These are phyloP conservation scores for Apophysomyces sp. DNA, from an alignment of 371 early-diverging fungal genomes.

Conservation along the genomic window DNA sequence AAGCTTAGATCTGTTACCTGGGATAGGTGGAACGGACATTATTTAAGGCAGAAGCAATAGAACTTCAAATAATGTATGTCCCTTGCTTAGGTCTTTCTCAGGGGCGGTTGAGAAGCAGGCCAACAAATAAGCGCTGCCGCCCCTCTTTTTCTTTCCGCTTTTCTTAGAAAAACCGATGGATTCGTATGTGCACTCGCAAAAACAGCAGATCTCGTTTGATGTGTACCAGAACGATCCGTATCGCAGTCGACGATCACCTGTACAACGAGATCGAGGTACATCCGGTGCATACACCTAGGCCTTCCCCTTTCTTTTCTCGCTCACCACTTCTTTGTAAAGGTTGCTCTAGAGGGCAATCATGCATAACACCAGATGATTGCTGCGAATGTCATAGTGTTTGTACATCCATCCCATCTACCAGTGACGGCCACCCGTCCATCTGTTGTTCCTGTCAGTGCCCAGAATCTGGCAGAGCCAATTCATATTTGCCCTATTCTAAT, in stretches of 20 bases:
- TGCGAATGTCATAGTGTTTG: conserved; percentile 4
- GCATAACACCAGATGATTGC: not conserved
- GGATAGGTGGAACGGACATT: not conserved
- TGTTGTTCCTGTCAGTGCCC: not conserved
- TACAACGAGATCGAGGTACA: not conserved
- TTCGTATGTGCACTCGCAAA: not conserved
- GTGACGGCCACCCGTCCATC: not conserved
- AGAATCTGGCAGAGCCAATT: conserved; percentile 17
- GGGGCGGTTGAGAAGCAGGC: not conserved
- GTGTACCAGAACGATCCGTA: conserved; percentile 5
- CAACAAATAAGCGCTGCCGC: not conserved
- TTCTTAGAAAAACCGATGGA: not conserved
- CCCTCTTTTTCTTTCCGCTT: not conserved
- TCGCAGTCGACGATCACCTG: conserved; percentile 8
- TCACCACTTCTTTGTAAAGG: not conserved
- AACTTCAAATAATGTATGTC: not conserved
- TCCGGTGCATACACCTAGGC: not conserved
- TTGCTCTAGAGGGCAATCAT: not conserved
- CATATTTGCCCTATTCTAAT: conserved; percentile 31
- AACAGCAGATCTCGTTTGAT: not conserved
- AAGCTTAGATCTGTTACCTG: not conserved
- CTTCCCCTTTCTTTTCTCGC: not conserved
- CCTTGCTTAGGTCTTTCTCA: not conserved
- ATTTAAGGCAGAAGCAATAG: not conserved
- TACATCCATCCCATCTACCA: not conserved